Conservation (phyloP, 495 filamentous ascomycete species). For the Aspergillus leporis region DNA sequence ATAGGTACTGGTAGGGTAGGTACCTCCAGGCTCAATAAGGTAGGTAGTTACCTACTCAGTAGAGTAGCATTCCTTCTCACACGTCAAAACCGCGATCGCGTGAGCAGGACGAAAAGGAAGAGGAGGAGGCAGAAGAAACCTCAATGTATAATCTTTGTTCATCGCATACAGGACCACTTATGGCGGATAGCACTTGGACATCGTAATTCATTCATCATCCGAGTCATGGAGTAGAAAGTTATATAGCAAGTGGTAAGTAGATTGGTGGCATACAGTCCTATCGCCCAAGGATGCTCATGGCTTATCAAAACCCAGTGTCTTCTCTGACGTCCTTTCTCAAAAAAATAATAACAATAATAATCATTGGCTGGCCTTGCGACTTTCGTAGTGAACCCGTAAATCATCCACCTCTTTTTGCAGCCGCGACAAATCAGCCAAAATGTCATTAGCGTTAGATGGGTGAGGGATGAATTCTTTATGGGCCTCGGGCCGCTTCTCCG, state of each 20-base stretch:
- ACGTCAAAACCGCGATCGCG: too few species aligned
- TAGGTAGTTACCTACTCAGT: too few species aligned
- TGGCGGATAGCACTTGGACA: not conserved
- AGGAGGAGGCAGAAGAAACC: not conserved
- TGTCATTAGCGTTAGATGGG: constrained; percentile 50
- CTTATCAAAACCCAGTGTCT: not conserved
- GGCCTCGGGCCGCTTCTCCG: constrained; percentile 22
- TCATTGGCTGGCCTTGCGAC: constrained; percentile 18
- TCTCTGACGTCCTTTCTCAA: not conserved
- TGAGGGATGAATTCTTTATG: constrained; percentile 26
- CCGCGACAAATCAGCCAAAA: constrained; percentile 65
- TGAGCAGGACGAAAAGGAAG: too few species aligned
- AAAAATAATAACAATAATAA: not conserved
- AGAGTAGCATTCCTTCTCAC: too few species aligned
- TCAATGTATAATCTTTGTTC: not conserved
- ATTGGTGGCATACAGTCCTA: not conserved
- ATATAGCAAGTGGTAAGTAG: constrained; percentile 16
- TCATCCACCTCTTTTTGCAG: constrained; percentile 74
- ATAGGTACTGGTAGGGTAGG: too few species aligned
- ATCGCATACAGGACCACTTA: not conserved
- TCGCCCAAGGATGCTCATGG: not conserved
- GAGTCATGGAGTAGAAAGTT: constrained; percentile 10
- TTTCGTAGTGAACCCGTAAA: constrained; percentile 58
- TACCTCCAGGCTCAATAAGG: too few species aligned
- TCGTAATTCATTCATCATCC: constrained; percentile 15